phyloP scores from a whole-genome alignment of 176 grass and related monocot species.

The Melocanna baccifera region DNA sequence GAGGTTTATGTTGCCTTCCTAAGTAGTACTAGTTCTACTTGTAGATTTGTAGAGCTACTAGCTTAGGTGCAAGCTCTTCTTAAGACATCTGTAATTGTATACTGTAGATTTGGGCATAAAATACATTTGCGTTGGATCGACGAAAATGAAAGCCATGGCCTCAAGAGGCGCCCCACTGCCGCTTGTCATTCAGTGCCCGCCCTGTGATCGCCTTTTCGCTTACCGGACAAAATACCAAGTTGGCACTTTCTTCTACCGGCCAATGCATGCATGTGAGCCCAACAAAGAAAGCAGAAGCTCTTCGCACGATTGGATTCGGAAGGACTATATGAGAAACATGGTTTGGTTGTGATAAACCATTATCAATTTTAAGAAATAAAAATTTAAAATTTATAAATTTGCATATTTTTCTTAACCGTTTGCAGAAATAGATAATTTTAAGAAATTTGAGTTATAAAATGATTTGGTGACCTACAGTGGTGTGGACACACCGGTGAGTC shows the following conservation, averaged over 20 bases:
- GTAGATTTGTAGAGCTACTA: neutral
- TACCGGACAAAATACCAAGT: neutral
- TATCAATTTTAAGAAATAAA: no score
- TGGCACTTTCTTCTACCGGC: neutral
- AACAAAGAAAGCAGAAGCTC: neutral
- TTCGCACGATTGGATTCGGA: neutral
- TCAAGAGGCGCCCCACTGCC: constrained; percentile 10
- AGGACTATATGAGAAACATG: no score
- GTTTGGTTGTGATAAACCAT: no score
- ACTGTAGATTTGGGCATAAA: neutral
- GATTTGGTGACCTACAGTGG: no score
- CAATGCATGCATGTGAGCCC: neutral
- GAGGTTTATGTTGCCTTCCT: neutral
- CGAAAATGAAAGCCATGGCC: neutral
- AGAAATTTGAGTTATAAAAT: no score
- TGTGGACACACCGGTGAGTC: no score
- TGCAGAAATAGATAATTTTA: no score
- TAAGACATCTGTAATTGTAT: no score
- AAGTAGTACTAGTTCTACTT: neutral
- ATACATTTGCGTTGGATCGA: neutral
- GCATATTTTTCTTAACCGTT: no score
- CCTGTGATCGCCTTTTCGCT: neutral
- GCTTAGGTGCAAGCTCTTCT: neutral
- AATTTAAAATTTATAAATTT: no score
- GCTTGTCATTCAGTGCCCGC: neutral